These are phyloP conservation scores for Polyporus arcularius DNA, from an alignment of 768 basidiomycete genomes.

Conservation along the genomic window DNA sequence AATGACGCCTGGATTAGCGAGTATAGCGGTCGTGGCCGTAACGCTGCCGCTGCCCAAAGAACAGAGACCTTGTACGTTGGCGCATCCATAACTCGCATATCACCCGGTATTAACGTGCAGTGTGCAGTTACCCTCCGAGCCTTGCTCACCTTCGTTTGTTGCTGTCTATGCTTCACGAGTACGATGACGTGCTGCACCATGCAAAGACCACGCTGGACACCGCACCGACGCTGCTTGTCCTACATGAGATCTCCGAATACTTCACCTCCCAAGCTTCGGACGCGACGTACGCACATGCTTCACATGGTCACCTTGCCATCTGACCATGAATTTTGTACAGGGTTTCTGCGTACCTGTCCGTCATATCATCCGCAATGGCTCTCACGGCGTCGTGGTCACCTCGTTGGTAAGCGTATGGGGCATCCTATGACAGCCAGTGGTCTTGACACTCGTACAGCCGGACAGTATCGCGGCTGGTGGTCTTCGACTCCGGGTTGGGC, in stretches of 20 bases:
- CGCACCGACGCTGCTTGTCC: constrained; percentile 54
- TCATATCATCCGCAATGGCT: constrained; percentile 50
- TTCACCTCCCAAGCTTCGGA: constrained; percentile 33
- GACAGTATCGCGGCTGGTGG: constrained; percentile 38
- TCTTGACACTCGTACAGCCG: constrained; percentile 17
- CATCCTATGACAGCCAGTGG: neutral
- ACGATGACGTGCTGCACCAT: constrained; percentile 27
- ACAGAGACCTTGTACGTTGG: constrained; percentile 55
- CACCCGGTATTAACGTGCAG: neutral
- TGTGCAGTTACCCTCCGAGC: constrained; percentile 61
- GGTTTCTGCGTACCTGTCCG: constrained; percentile 52
- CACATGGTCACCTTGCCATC: constrained; percentile 11
- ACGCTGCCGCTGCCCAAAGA: constrained; percentile 25
- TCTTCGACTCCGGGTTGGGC: constrained; percentile 61
- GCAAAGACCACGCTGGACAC: constrained; percentile 37
- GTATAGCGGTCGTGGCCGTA: constrained; percentile 32
- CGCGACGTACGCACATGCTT: constrained; percentile 19
- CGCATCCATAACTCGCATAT: neutral
- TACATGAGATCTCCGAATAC: constrained; percentile 63
- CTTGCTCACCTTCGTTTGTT: constrained; percentile 55
- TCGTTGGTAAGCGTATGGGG: constrained; percentile 20
- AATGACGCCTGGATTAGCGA: constrained; percentile 47
- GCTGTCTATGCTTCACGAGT: constrained; percentile 48
- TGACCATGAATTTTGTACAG: constrained; percentile 29
- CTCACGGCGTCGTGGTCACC: constrained; percentile 38